These are phyloP conservation scores for Heliocybe sulcata DNA, from an alignment of 1,284 basidiomycete species.

Conservation along the genomic window DNA sequence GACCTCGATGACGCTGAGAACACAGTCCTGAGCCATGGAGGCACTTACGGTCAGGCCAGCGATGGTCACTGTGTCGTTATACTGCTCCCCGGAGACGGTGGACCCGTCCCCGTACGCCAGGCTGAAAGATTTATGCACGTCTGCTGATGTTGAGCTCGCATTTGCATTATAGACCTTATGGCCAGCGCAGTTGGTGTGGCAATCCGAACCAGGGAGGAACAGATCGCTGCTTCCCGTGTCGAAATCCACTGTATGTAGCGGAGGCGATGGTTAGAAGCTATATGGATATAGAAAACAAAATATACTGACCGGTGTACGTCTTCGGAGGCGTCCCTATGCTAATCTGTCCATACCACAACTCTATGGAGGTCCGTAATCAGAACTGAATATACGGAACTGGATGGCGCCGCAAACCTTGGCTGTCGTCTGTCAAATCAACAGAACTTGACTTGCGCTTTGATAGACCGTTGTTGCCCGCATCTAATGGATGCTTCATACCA, in stretches of 20 bases:
- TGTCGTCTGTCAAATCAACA: slow-evolving; percentile 5
- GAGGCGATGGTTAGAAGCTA: not conserved
- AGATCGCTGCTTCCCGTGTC: slow-evolving; percentile 25
- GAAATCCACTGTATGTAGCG: slow-evolving; percentile 20
- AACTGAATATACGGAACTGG: not conserved
- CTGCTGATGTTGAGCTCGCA: slow-evolving; percentile 20
- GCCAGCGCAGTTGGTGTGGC: slow-evolving; percentile 18
- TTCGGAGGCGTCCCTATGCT: slow-evolving; percentile 8
- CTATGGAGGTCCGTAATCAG: not conserved
- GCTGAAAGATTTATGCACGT: slow-evolving; percentile 17
- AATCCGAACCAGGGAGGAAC: slow-evolving; percentile 19
- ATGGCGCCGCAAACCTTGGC: not conserved
- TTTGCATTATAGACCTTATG: slow-evolving; percentile 25
- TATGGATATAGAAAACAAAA: not conserved
- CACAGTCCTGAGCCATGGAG: not conserved
- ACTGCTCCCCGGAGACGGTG: slow-evolving; percentile 21
- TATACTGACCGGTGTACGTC: slow-evolving; percentile 6
- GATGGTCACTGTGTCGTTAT: slow-evolving; percentile 22
- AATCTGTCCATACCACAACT: slow-evolving; percentile 7
- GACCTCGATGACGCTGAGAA: too few species aligned
- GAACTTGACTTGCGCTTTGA: slow-evolving; percentile 4
- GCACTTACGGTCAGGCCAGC: slow-evolving; percentile 9
- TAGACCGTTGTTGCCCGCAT: not conserved
- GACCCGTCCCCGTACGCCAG: slow-evolving; percentile 25
- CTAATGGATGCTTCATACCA: slow-evolving; percentile 6